Evolutionary conservation across 805 yeast species (phyloP).

Genomic region (Deakozyma indianensis): DNA sequence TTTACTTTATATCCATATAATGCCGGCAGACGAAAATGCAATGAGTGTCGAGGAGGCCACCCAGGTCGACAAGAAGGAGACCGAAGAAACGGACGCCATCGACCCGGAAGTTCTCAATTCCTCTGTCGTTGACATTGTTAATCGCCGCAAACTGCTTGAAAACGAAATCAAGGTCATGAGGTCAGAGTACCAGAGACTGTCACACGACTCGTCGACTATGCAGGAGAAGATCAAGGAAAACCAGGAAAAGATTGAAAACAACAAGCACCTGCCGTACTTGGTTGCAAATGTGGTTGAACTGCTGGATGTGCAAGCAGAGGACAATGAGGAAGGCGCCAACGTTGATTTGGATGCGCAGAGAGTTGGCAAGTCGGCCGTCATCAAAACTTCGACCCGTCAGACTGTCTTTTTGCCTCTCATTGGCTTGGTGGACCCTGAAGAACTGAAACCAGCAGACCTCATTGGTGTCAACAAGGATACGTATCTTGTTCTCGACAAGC

Average conservation of each 20-base stretch:
- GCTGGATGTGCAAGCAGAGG: constrained; percentile 71
- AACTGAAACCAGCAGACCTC: constrained; percentile 91
- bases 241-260: constrained; percentile 88
- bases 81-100: constrained; percentile 39
- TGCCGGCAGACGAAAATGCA: constrained; percentile 1
- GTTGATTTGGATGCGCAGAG: constrained; percentile 85
- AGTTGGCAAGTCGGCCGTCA: constrained; percentile 93
- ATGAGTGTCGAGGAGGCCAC: constrained; percentile 3
- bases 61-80: constrained; percentile 9
- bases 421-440: constrained; percentile 84
- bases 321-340: constrained; percentile 81
- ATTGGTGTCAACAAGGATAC: constrained; percentile 98
- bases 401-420: constrained; percentile 92
- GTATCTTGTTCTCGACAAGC: constrained; percentile 78
- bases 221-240: constrained; percentile 87
- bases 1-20: too few relatives aligned
- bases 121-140: constrained; percentile 69
- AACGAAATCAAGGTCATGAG: constrained; percentile 92
- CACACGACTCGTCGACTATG: constrained; percentile 90
- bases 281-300: constrained; percentile 96
- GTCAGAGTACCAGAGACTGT: constrained; percentile 77
- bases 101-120: constrained; percentile 71
- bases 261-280: constrained; percentile 86
- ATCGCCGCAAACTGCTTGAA: constrained; percentile 76
- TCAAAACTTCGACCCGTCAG: constrained; percentile 94